phyloP scores from a whole-genome alignment of 1,284 basidiomycete genomes.

The Boletus smithii region DNA sequence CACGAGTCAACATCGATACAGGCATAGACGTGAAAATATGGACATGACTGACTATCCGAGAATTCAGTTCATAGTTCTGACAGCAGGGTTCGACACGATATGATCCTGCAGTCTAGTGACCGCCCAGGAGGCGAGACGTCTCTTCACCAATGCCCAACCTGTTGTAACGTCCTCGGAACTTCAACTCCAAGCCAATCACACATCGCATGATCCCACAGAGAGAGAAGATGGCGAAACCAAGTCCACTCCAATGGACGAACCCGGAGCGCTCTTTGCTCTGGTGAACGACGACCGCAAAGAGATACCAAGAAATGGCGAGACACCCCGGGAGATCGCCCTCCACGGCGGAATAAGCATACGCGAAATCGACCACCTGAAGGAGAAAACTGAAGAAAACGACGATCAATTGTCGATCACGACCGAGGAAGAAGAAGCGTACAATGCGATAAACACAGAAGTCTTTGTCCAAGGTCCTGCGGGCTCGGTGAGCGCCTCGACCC shows the following conservation, averaged over 20 bases:
- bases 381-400: constrained; percentile 56
- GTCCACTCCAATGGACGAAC: constrained; percentile 87
- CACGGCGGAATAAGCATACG: constrained; percentile 84
- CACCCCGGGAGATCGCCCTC: constrained; percentile 92
- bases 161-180: constrained; percentile 34
- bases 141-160: constrained; percentile 34
- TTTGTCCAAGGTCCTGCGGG: constrained; percentile 85
- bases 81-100: not conserved
- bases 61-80: not conserved
- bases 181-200: constrained; percentile 47
- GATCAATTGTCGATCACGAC: not conserved
- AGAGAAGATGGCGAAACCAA: constrained; percentile 84
- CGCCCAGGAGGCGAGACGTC: constrained; percentile 34
- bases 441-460: constrained; percentile 81
- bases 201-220: constrained; percentile 84
- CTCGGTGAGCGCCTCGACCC: constrained; percentile 68
- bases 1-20: constrained; percentile 8
- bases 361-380: constrained; percentile 85
- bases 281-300: constrained; percentile 84
- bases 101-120: constrained; percentile 15
- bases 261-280: constrained; percentile 47
- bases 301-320: constrained; percentile 78
- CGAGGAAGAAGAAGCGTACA: constrained; percentile 40
- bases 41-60: constrained; percentile 6
- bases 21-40: constrained; percentile 10